These are phyloP conservation scores for Rhododendron ovatum DNA, from an alignment of 148 eudicot species.

Conservation along the genomic window DNA sequence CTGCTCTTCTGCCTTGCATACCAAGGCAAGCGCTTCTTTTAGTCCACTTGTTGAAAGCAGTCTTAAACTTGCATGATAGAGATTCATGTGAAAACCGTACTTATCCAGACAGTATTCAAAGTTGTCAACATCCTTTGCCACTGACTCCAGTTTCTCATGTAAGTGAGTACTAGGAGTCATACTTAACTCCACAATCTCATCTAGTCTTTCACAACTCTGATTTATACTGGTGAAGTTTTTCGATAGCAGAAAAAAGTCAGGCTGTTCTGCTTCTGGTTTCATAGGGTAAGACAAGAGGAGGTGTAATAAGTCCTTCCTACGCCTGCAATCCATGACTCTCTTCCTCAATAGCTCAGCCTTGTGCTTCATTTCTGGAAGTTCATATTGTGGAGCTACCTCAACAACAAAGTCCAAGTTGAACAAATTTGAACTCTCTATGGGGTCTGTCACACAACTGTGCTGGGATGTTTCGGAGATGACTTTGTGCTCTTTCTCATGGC, in stretches of 20 bases:
- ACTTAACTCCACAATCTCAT: not conserved
- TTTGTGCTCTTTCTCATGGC: not conserved
- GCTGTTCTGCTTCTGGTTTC: not conserved
- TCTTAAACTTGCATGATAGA: not conserved
- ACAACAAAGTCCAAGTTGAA: rapidly evolving
- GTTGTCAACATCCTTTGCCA: not conserved
- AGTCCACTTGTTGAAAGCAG: not conserved
- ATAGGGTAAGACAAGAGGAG: not conserved
- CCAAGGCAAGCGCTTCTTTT: not conserved
- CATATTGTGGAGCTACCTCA: not conserved
- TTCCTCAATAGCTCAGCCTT: not conserved
- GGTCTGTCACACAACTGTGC: not conserved
- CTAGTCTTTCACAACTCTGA: not conserved
- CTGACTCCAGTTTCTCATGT: not conserved
- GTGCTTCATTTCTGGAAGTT: not conserved
- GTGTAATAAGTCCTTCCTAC: constrained; percentile 4
- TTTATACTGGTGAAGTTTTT: not conserved
- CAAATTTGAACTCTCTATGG: not conserved
- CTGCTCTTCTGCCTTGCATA: not conserved
- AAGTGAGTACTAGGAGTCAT: not conserved
- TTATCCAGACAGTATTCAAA: not conserved
- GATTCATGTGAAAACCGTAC: not conserved
- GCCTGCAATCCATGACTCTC: not conserved
- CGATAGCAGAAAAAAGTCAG: not conserved
- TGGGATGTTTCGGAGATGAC: not conserved